Evolutionary conservation across 441 rosid species (phyloP).

Genomic region (Arabidopsis lyrata): DNA sequence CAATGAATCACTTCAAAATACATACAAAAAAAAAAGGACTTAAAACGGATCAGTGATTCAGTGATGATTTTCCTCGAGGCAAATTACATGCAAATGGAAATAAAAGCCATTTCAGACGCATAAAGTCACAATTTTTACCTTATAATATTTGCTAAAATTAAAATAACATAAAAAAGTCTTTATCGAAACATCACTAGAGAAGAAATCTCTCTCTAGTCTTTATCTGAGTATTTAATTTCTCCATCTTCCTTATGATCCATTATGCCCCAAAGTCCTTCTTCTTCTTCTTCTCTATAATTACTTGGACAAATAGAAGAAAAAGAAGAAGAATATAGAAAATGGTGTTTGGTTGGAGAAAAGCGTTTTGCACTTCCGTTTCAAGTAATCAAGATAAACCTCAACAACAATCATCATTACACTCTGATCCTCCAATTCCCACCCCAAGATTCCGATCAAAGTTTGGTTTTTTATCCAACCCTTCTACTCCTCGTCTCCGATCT

Average conservation of each 20-base stretch:
- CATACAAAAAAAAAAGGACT: slow-evolving; percentile 10
- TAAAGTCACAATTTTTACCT: slow-evolving; percentile 27
- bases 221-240: slow-evolving; percentile 40
- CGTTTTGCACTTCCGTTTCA: slow-evolving; percentile 83
- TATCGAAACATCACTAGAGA: slow-evolving; percentile 2
- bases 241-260: slow-evolving; percentile 37
- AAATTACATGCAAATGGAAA: slow-evolving; percentile 36
- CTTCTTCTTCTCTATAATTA: slow-evolving; percentile 32
- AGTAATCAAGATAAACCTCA: slow-evolving; percentile 50
- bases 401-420: slow-evolving; percentile 37
- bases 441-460: slow-evolving; percentile 69
- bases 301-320: neutral
- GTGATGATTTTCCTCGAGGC: slow-evolving; percentile 40
- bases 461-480: slow-evolving; percentile 77
- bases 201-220: slow-evolving; percentile 38
- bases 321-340: slow-evolving; percentile 2
- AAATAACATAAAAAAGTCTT: neutral
- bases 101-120: slow-evolving; percentile 38
- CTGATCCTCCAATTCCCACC: slow-evolving; percentile 25
- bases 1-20: slow-evolving; percentile 24
- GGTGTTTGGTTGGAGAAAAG: slow-evolving; percentile 89
- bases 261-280: slow-evolving; percentile 17
- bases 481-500: slow-evolving; percentile 76
- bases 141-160: slow-evolving; percentile 16
- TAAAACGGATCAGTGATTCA: slow-evolving; percentile 37